Evolutionary conservation across 306 rosid species (phyloP), one percentile per base, ranked within the genome.

Genomic region (Trifolium fragiferum): DNA sequence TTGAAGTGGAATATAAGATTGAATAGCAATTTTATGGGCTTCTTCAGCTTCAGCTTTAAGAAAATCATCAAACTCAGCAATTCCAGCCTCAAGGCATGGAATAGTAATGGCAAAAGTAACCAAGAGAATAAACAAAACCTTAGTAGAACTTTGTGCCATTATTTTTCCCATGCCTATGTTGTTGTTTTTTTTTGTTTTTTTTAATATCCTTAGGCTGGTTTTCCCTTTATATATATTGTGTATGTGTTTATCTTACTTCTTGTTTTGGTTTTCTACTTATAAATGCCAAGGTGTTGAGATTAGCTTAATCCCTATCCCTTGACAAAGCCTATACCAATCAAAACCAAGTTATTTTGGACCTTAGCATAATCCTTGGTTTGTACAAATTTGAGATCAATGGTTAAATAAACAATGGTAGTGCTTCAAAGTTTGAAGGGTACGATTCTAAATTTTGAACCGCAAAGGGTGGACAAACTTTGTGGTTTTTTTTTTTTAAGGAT

Each of bases 391-490:
- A 21, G 9, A 19, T n/a, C n/a, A n/a, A 54, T 70, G 55, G 41
- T 87, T 87, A 82, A 53, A 82, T 82, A 44, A 88, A 47, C 3
- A 27, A 41, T 65, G 78, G 70, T 6, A 30, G 7, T 11, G 20
- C 19, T 35, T 65, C n/a, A 41, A 72, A 25, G 16, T 18, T 32
- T 32, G 55, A 74, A 70, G 23, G 32, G 7, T 15, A 0, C 54
- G 6, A n/a, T 54, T 66, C 76, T 69, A 77, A 86, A 72, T 49
- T 74, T 78, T 80, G 76, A 10, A 44, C 54, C 86, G 46, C 2
- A 38, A 44, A 75, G 4, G 32, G 47, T 57, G 88, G 79, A 8
- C 18, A 84, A 51, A 81, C 88, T 2, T 55, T 19, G 71, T 30
- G 21, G 72, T 30, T 18, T 8, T 51, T 54, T n/a, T n/a, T n/a